phyloP scores from a whole-genome alignment of 2,329 filamentous ascomycete species.

The Epichloe elymi region DNA sequence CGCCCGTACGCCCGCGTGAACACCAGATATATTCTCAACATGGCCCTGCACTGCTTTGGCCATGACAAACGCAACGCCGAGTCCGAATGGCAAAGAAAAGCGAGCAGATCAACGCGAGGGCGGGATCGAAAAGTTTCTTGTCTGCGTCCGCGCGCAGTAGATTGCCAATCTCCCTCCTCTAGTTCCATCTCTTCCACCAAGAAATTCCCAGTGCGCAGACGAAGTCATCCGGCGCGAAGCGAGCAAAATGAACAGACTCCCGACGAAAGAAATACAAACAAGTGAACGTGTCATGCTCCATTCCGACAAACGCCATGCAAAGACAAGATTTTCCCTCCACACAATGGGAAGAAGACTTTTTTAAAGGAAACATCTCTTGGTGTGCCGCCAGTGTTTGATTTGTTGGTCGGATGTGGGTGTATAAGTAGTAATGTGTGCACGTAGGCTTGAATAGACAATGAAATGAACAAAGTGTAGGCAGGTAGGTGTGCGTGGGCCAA shows the following conservation, averaged over 20 bases:
- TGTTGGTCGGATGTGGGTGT: slow-evolving; percentile 5
- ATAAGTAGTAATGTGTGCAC: slow-evolving; percentile 3
- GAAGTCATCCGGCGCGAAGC: slow-evolving; percentile 3
- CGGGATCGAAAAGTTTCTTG: neutral
- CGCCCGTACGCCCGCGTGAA: slow-evolving; percentile 9
- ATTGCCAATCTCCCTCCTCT: neutral
- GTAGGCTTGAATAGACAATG: slow-evolving; percentile 4
- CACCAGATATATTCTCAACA: slow-evolving; percentile 12
- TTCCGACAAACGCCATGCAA: slow-evolving; percentile 21
- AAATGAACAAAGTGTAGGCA: slow-evolving; percentile 8
- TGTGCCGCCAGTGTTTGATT: slow-evolving; percentile 4
- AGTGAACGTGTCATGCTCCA: slow-evolving; percentile 11
- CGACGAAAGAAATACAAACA: slow-evolving; percentile 10
- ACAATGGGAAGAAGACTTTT: slow-evolving; percentile 6
- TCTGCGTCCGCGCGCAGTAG: neutral
- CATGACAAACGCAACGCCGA: neutral
- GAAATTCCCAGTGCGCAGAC: slow-evolving; percentile 11
- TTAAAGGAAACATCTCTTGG: slow-evolving; percentile 8
- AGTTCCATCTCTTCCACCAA: neutral
- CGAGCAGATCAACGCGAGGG: neutral
- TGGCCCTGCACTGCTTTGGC: neutral
- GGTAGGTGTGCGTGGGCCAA: slow-evolving; percentile 1
- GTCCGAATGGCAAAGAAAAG: neutral
- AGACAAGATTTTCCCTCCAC: slow-evolving; percentile 13
- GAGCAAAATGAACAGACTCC: slow-evolving; percentile 7